phyloP scores from a whole-genome alignment of 768 basidiomycete species.

The Tulasnella sp. region DNA sequence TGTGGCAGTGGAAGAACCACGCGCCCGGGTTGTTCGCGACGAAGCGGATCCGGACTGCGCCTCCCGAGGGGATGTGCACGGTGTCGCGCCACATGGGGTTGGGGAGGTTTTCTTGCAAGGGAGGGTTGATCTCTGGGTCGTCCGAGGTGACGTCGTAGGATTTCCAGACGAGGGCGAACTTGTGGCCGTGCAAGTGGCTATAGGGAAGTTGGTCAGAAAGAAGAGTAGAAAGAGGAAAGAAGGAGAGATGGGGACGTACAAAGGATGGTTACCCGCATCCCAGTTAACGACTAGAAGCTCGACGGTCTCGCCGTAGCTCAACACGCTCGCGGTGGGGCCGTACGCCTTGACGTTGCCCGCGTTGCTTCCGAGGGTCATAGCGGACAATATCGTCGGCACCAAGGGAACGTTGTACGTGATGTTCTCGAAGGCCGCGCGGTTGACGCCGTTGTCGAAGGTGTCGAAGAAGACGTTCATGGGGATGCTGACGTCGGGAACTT shows the following conservation, averaged over 20 bases:
- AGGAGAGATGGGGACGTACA: constrained; percentile 55
- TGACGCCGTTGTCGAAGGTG: constrained; percentile 84
- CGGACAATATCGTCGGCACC: constrained; percentile 77
- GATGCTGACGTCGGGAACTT: constrained; percentile 58
- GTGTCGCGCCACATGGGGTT: constrained; percentile 97
- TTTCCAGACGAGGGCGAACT: constrained; percentile 77
- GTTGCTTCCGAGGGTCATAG: constrained; percentile 72
- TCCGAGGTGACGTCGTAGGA: constrained; percentile 68
- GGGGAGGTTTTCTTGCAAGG: constrained; percentile 65
- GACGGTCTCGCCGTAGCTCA: constrained; percentile 65
- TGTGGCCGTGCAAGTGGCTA: constrained; percentile 89
- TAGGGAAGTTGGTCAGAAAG: constrained; percentile 33
- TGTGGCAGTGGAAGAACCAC: constrained; percentile 76
- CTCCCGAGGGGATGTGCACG: constrained; percentile 68
- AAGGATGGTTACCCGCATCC: constrained; percentile 73
- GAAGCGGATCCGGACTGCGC: constrained; percentile 70
- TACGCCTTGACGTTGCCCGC: constrained; percentile 72
- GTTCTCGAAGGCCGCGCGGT: constrained; percentile 63
- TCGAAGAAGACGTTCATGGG: constrained; percentile 77
- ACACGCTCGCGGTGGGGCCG: constrained; percentile 66
- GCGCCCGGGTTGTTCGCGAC: constrained; percentile 91
- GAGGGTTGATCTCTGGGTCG: constrained; percentile 80
- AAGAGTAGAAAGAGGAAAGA: constrained; percentile 28
- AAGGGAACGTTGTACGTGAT: constrained; percentile 48
- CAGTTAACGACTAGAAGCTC: constrained; percentile 48